Evolutionary conservation across 257 asterid species (phyloP).

Genomic region (Sherardia arvensis): DNA sequence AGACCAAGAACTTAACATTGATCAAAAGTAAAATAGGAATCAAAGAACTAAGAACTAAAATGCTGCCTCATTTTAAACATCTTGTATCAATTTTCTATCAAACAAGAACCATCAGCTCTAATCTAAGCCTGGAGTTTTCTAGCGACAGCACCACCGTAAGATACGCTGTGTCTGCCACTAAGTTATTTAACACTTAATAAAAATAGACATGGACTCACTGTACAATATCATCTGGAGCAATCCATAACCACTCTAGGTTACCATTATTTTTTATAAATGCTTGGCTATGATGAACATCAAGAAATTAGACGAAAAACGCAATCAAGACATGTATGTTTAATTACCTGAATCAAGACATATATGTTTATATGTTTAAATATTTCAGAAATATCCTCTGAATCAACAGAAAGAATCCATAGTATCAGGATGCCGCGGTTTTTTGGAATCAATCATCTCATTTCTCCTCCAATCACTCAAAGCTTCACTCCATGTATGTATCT

Average conservation of each 20-base stretch:
- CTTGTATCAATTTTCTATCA: no score
- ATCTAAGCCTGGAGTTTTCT: no score
- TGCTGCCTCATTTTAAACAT: neutral
- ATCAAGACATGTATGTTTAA: neutral
- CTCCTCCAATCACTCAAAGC: no score
- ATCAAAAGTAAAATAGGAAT: neutral
- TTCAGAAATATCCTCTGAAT: conserved; percentile 27
- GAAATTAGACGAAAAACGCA: neutral
- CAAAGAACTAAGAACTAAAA: neutral
- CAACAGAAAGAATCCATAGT: conserved; percentile 32
- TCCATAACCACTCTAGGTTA: conserved; percentile 68
- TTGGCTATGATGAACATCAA: conserved; percentile 22
- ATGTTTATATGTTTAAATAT: conserved; percentile 25
- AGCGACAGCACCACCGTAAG: no score
- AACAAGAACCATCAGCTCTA: no score
- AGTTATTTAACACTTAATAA: no score
- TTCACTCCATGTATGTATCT: no score
- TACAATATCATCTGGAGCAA: conserved; percentile 38
- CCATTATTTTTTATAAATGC: conserved; percentile 28
- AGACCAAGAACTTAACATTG: no score
- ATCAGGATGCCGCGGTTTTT: conserved; percentile 2
- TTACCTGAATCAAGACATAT: conserved; percentile 51
- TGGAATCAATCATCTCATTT: conserved; percentile 23
- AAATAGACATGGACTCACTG: conserved; percentile 21
- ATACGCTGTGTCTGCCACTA: no score